phyloP scores from a whole-genome alignment of 2,329 filamentous ascomycete species.

The Chrysoporthe austroafricana region DNA sequence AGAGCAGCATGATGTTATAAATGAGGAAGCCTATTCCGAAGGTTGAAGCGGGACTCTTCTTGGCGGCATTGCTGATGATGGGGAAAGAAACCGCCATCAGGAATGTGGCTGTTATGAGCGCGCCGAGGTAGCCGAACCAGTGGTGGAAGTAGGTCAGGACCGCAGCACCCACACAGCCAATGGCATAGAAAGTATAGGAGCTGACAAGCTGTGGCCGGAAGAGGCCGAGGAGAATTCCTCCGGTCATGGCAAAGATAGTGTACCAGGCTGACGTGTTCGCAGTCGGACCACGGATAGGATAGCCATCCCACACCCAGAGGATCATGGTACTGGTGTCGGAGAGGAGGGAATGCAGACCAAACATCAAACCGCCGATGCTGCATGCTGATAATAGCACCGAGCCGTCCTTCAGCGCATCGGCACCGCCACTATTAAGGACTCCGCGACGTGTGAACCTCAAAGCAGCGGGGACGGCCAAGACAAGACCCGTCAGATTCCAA shows the following conservation, averaged over 20 bases:
- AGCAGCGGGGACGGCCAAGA: constrained; percentile 75
- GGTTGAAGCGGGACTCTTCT: constrained; percentile 74
- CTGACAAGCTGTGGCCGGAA: constrained; percentile 71
- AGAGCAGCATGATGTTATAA: constrained; percentile 94
- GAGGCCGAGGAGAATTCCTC: constrained; percentile 76
- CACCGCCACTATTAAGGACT: constrained; percentile 49
- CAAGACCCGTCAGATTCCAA: constrained; percentile 83
- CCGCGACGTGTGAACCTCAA: constrained; percentile 73
- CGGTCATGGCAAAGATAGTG: constrained; percentile 85
- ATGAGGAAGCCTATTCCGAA: constrained; percentile 89
- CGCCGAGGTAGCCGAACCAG: constrained; percentile 91
- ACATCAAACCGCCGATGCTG: constrained; percentile 82
- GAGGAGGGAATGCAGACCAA: constrained; percentile 87
- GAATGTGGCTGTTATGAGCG: constrained; percentile 74
- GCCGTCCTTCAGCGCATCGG: constrained; percentile 53
- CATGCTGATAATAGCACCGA: constrained; percentile 74
- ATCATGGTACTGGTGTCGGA: constrained; percentile 99
- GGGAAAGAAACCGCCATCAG: constrained; percentile 78
- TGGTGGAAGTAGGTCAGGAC: constrained; percentile 76
- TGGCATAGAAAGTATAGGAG: constrained; percentile 78
- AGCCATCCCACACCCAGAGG: constrained; percentile 97
- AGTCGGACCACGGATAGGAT: constrained; percentile 84
- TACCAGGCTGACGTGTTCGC: constrained; percentile 87
- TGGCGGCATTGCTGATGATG: constrained; percentile 75
- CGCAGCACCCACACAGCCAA: constrained; percentile 79